phyloP scores from a whole-genome alignment of 108 stramenopile species.

The Parmales sp. region DNA sequence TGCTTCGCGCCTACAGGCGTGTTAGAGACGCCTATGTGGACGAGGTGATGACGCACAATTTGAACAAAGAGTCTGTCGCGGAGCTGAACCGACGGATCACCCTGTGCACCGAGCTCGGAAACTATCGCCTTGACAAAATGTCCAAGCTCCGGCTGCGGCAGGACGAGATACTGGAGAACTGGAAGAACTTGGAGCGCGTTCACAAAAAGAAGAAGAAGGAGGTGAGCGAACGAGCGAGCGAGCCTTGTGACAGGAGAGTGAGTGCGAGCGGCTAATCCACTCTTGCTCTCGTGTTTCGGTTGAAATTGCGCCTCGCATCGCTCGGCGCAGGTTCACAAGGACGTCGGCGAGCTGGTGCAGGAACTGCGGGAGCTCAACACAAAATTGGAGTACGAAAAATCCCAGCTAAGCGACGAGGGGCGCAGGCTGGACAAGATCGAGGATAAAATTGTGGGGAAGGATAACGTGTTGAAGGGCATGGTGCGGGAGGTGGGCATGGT shows the following conservation, averaged over 20 bases:
- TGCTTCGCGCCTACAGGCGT: not conserved
- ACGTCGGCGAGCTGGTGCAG: not conserved
- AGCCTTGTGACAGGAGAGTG: too few relatives aligned
- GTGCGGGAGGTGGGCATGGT: not conserved
- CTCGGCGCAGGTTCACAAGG: too few relatives aligned
- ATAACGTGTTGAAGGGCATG: not conserved
- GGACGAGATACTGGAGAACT: not conserved
- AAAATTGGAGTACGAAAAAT: not conserved
- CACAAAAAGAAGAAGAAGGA: not conserved
- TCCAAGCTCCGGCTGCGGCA: not conserved
- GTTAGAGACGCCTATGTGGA: not conserved
- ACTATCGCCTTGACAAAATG: not conserved
- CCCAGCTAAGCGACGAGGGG: not conserved
- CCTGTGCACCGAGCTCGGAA: not conserved
- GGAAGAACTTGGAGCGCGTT: not conserved
- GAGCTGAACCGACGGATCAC: not conserved
- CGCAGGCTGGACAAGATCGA: not conserved
- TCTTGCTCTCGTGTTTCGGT: too few relatives aligned
- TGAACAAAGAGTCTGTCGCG: not conserved
- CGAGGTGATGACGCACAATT: not conserved
- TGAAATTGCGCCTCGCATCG: too few relatives aligned
- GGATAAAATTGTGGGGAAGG: not conserved
- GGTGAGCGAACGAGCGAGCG: too few relatives aligned
- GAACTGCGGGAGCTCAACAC: constrained; percentile 4
- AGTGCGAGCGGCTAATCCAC: too few relatives aligned